Conservation (phyloP, 2,329 filamentous ascomycete genomes). For the Fusarium mundagurra region DNA sequence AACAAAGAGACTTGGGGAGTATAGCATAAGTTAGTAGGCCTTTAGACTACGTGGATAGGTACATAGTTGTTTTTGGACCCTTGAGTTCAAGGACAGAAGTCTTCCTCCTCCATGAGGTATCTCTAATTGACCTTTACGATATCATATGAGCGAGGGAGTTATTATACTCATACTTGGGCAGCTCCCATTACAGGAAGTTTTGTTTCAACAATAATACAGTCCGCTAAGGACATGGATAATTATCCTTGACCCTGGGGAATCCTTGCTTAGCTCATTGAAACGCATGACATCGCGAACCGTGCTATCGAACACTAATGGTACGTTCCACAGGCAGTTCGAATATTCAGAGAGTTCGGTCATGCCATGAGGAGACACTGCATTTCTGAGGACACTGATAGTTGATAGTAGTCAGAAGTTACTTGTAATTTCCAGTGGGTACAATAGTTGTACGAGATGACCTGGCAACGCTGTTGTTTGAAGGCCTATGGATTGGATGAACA, state of each 20-base stretch:
- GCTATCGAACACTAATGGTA: neutral
- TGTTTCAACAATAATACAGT: neutral
- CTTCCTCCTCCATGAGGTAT: neutral
- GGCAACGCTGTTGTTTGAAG: neutral
- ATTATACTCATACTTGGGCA: neutral
- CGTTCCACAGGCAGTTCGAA: neutral
- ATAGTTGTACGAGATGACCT: neutral
- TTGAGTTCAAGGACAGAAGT: neutral
- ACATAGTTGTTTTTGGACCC: neutral
- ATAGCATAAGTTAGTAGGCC: neutral
- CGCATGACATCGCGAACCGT: neutral
- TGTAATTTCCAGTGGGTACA: neutral
- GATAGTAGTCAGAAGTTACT: neutral
- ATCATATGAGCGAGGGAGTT: neutral
- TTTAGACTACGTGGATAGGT: neutral
- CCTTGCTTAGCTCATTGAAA: conserved; percentile 6
- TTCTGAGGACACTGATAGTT: neutral
- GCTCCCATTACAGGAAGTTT: neutral
- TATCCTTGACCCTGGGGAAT: neutral
- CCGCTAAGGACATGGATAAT: neutral
- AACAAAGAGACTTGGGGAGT: neutral
- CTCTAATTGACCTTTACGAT: neutral
- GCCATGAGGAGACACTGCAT: neutral
- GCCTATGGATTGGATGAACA: neutral
- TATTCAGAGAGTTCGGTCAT: neutral